A percentile compares a stretch with the other conserved stretches of the same genome.
These are phyloP conservation scores for Rhodotorula glutinis DNA, from an alignment of 1,284 basidiomycete species.

Conservation along the genomic window DNA sequence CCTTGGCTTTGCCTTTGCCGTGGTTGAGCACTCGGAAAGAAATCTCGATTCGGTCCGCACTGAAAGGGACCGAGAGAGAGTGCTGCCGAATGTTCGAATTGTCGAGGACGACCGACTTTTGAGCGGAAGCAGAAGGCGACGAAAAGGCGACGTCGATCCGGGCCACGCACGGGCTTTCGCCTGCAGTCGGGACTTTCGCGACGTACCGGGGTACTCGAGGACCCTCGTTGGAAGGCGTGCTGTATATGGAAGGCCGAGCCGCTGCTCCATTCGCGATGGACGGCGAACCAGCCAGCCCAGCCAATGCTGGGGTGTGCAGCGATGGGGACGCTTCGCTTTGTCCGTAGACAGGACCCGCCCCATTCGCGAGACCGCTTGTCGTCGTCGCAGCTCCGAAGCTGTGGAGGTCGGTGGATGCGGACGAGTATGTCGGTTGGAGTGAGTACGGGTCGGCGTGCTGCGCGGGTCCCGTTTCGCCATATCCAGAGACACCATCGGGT, in stretches of 20 bases:
- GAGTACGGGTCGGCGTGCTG: neutral
- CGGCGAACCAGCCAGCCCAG: neutral
- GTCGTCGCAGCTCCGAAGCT: neutral
- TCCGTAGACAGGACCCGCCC: neutral
- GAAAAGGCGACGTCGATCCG: constrained; percentile 8
- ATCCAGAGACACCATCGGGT: neutral
- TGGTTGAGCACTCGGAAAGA: neutral
- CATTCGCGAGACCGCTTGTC: too few relatives aligned
- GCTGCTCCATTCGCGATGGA: neutral
- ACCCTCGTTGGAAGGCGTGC: neutral
- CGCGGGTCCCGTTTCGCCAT: neutral
- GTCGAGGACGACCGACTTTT: constrained; percentile 11
- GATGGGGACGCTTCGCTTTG: too few relatives aligned
- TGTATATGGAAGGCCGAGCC: neutral
- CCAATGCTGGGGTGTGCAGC: neutral
- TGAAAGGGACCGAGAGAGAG: constrained; percentile 13
- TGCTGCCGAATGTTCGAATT: constrained; percentile 18
- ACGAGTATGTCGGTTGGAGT: neutral
- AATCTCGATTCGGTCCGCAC: constrained; percentile 3
- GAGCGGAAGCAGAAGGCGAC: neutral
- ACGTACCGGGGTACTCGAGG: constrained; percentile 4
- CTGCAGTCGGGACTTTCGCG: neutral
- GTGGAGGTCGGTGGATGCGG: neutral
- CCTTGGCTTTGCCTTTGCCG: constrained; percentile 10
- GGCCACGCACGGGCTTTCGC: neutral